Base-by-base conservation (phyloP, 2,329 filamentous ascomycete genomes). In the Cladosporium phlei region DNA sequence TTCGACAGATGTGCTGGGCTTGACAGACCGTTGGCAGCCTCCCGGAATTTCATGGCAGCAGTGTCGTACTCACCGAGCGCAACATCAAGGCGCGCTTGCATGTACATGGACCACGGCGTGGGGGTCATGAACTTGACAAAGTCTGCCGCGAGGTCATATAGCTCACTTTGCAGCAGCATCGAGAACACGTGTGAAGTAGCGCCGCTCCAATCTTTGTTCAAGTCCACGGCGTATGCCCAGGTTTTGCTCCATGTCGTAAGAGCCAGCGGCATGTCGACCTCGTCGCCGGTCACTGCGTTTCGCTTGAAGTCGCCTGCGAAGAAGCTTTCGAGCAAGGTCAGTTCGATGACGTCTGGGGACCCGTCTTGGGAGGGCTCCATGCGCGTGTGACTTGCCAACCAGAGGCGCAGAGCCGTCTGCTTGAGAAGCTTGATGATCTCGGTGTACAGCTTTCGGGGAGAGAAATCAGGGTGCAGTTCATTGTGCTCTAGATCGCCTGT, bases 71-170 rank as follows among this genome's bases (percentile, higher is more conserved):
- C 85, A 45, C 83, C 84, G 52, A 84, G 77, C 4, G 83, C 80
- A 25, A 97, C 72, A 54, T 80, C 78, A 38, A 95, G 76, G 22
- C 93, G 83, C 2, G 86, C 93, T 64, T 90, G 88, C 4, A 97
- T 77, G 61, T 98, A 98, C 5, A 71, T 76, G 11, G 77, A 71
- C 81, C 80, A 85, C 22, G 74, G 69, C 1, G 73, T 75, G 35
- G 69, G 70, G 6, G 75, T 70, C 44, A 82, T 55, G 75, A 86
- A 71, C 70, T 82, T 73, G 76, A 89, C 53, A 76, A 85, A 85
- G 49, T 82, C 76, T 48, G 70, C 69, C 7, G 82, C 81, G 21
- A 83, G 66, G 6, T 68, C 65, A 46, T 66, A 60, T 48, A 74
- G 65, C 51, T 66, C 65, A 52, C 69, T 60, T 48, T 63, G 59